Evolutionary conservation across 768 basidiomycete species (phyloP), one percentile per base, ranked within the genome.

Genomic region (Suillus discolor): DNA sequence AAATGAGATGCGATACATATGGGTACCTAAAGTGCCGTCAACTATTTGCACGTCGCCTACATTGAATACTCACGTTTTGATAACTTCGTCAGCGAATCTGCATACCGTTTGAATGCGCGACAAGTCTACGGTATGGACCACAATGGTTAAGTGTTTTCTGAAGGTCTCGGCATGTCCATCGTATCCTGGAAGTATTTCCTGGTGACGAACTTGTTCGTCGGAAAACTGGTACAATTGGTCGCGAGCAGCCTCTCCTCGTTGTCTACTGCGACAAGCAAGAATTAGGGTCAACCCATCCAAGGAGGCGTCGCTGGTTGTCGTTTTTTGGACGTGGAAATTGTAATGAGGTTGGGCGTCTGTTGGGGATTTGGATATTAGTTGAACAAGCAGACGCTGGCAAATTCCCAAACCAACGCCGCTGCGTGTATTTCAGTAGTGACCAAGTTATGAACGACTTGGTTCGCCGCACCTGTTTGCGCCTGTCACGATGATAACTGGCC

Each of bases 321-420:
- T 66, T 65, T 55, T 69, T 66, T 41, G 60, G 51, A 62, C 64
- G 55, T 72, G 70, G 62, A 23, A 68, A 39, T 13, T 53, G 57
- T 59, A 76, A 66, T 83, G 80, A 2, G 86, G 85, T 25, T 75
- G 72, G 1, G 84, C 82, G 69, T 92, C 89, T 15, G 82, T 77
- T 6, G 86, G 85, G 64, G 72, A 72, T 16, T 74, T 71, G 49
- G 80, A 79, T n/a, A 85, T 85, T 20, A 94, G 79, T 70, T 93
- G 89, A 69, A 81, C 76, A 54, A 96, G 81, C 8, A 96, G 83
- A 57, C 94, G 89, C 67, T 89, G 86, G 78, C 92, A 94, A 53
- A 92, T 89, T 15, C 91, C 92, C 73, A 90, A 91, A 18, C 94
- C 94, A 20, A 96, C 83, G 64, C 94, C 94, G 45, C 93, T 95